Evolutionary conservation across 192 early-diverging fungal genomes (phyloP), one percentile per base, ranked within the genome.

Genomic region (Kappamyces sp.): DNA sequence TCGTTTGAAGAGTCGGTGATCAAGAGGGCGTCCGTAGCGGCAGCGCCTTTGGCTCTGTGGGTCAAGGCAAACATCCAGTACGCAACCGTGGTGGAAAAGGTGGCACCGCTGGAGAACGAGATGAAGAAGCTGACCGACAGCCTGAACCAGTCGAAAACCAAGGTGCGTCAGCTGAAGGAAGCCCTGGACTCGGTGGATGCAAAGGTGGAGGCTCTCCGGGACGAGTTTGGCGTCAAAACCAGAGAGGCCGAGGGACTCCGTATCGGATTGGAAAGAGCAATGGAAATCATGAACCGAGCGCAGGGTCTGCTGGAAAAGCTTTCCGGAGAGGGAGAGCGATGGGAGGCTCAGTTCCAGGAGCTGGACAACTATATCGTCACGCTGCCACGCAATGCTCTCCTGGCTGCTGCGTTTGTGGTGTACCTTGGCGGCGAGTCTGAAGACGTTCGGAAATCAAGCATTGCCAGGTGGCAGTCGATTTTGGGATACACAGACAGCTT

Each of bases 61-160:
- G 80, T 84, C 14, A 82, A 84, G 54, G 82, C 82, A 37, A 80
- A 80, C 55, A 32, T 84, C 7, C 71, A 76, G 45, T 84, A 84
- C 54, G 71, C 82, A 4, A 39, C 39, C 5, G 77, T 84, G 3
- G 53, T 84, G 34, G 77, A 79, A 59, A 71, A 69, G 61, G 73
- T 84, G 32, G 67, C 45, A 3, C 82, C 82, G 4, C 57, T 84
- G 8, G 75, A 83, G 55, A 39, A 53, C 1, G 74, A 83, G 46
- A 52, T 84, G 31, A 45, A 29, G 4, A 43, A 64, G 8, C 60
- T 83, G 5, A 74, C 72, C 4, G 59, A 72, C 39, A 70, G 66
- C 7, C 68, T 84, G 40, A 71, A 74, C 8, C 49, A 65, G 31
- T 79, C 79, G 2, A 66, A 67, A 32, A 49, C 61, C 3, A 51